Conservation (phyloP, 768 basidiomycete species). For the Suillus americanus region DNA sequence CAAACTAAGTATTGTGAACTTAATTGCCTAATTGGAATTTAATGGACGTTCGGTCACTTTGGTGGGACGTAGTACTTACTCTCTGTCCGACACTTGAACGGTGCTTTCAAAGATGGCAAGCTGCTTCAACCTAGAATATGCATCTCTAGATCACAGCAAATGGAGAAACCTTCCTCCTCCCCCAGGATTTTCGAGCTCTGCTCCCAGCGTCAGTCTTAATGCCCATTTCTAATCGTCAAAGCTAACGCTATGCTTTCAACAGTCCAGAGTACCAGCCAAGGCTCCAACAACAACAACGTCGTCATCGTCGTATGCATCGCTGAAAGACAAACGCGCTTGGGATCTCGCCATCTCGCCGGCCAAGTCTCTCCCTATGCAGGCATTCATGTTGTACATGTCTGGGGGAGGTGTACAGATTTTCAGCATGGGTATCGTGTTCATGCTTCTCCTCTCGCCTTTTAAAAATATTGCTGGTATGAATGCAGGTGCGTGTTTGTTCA, state of each 20-base stretch:
- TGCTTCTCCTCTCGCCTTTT: slow-evolving; percentile 85
- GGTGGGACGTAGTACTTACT: neutral
- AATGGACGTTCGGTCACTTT: neutral
- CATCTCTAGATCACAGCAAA: slow-evolving; percentile 37
- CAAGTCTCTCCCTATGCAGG: slow-evolving; percentile 94
- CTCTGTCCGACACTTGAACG: neutral
- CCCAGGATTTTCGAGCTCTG: slow-evolving; percentile 60
- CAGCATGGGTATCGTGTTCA: slow-evolving; percentile 94
- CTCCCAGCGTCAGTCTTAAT: slow-evolving; percentile 20
- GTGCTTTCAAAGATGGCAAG: neutral
- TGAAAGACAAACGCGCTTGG: slow-evolving; percentile 84
- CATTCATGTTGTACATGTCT: slow-evolving; percentile 98
- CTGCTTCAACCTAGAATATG: slow-evolving; percentile 28
- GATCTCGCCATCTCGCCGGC: slow-evolving; percentile 82
- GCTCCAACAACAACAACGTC: slow-evolving; percentile 28
- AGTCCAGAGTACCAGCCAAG: slow-evolving; percentile 46
- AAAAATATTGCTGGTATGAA: slow-evolving; percentile 82
- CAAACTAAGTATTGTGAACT: too few species aligned
- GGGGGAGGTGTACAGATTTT: slow-evolving; percentile 95
- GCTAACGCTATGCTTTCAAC: slow-evolving; percentile 7
- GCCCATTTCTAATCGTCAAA: neutral
- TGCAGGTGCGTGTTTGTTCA: slow-evolving; percentile 51
- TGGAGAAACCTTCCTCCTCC: slow-evolving; percentile 66
- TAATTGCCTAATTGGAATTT: neutral
- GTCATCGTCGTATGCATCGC: slow-evolving; percentile 52